phyloP scores from a whole-genome alignment of 2,329 filamentous ascomycete species.

The Botrytis squamosa region DNA sequence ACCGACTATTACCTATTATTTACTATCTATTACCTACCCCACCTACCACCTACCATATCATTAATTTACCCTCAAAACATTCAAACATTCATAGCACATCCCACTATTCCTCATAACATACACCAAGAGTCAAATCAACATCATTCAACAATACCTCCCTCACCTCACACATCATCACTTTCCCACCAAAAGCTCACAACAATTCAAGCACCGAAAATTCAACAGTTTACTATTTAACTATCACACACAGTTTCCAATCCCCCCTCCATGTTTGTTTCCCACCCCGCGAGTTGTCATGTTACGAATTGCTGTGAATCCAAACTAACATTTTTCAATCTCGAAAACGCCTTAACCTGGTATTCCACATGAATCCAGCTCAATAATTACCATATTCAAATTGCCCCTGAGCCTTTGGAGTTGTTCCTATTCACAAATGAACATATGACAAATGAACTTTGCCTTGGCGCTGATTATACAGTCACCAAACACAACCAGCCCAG shows the following conservation, averaged over 20 bases:
- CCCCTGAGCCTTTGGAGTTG: neutral
- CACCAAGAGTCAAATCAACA: too few species aligned
- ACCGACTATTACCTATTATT: too few species aligned
- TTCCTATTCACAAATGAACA: slow-evolving; percentile 13
- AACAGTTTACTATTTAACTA: neutral
- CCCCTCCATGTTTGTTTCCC: neutral
- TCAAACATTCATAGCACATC: too few species aligned
- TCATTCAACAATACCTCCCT: too few species aligned
- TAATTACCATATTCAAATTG: slow-evolving; percentile 11
- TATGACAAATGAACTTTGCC: neutral
- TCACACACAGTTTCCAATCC: neutral
- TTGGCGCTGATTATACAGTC: neutral
- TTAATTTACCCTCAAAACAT: too few species aligned
- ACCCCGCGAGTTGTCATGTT: neutral
- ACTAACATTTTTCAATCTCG: neutral
- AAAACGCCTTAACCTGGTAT: slow-evolving; percentile 15
- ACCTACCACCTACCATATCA: too few species aligned
- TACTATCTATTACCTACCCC: too few species aligned
- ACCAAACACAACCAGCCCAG: neutral
- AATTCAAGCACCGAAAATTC: neutral
- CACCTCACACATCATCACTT: neutral
- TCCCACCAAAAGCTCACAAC: neutral
- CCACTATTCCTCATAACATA: too few species aligned
- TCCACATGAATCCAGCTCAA: slow-evolving; percentile 16
- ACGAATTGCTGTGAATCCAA: neutral